These are phyloP conservation scores for Binderoboletus segoi DNA, from an alignment of 1,284 basidiomycete species.

Conservation along the genomic window DNA sequence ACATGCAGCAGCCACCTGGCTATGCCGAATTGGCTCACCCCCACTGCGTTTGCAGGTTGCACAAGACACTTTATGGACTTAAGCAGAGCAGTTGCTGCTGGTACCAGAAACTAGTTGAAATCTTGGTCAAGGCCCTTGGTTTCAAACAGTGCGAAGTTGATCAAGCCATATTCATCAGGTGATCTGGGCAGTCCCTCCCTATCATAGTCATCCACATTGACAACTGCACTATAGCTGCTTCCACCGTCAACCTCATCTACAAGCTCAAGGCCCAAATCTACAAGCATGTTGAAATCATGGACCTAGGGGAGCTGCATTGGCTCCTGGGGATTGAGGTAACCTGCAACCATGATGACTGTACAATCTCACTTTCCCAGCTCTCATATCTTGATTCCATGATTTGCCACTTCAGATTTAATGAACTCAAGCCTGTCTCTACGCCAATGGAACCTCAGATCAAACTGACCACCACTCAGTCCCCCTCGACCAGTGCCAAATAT, in stretches of 20 bases:
- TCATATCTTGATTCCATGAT: conserved; percentile 32
- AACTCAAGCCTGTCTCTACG: background rate
- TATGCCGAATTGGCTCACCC: background rate
- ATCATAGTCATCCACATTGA: background rate
- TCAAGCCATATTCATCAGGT: background rate
- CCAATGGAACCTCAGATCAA: conserved; percentile 28
- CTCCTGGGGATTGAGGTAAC: conserved; percentile 33
- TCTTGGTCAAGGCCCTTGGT: background rate
- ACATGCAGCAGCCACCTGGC: too few relatives aligned
- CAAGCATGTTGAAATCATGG: background rate
- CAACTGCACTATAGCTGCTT: background rate
- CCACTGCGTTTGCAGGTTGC: background rate
- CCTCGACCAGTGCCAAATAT: background rate
- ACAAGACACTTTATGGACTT: background rate
- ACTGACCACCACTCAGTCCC: background rate
- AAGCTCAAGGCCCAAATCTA: background rate
- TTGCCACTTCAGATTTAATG: conserved; percentile 9
- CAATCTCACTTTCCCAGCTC: conserved; percentile 26
- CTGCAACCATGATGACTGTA: conserved; percentile 10
- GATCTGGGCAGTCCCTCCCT: background rate
- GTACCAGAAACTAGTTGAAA: background rate
- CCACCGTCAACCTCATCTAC: background rate
- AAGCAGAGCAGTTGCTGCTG: background rate
- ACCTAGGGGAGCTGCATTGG: conserved; percentile 2
- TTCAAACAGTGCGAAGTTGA: background rate